phyloP scores from a whole-genome alignment of 2,329 filamentous ascomycete genomes.

The Dactylonectria macrodidyma region DNA sequence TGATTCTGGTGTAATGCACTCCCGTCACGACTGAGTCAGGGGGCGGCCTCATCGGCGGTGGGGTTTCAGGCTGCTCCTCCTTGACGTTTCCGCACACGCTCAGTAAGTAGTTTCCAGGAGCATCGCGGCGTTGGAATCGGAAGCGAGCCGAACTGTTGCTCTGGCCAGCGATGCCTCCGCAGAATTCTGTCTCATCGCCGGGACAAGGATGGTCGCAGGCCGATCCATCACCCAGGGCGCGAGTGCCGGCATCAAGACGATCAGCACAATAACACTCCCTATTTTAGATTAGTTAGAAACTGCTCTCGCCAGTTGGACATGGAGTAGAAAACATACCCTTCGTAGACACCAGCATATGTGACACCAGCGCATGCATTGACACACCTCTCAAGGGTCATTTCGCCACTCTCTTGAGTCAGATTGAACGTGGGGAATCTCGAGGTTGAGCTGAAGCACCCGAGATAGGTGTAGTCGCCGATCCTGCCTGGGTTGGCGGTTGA shows the following conservation, averaged over 20 bases:
- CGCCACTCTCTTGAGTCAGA: slow-evolving; percentile 43
- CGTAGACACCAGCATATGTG: slow-evolving; percentile 58
- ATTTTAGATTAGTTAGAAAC: slow-evolving; percentile 8
- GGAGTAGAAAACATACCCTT: slow-evolving; percentile 33
- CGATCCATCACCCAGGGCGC: slow-evolving; percentile 45
- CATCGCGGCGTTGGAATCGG: slow-evolving; percentile 45
- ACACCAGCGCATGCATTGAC: slow-evolving; percentile 53
- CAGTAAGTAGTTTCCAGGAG: slow-evolving; percentile 53
- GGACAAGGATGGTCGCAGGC: slow-evolving; percentile 59
- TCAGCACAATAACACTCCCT: slow-evolving; percentile 64
- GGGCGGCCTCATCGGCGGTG: slow-evolving; percentile 52
- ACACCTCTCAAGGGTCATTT: slow-evolving; percentile 60
- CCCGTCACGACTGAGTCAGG: neutral
- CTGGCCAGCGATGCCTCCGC: slow-evolving; percentile 55
- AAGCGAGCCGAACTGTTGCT: slow-evolving; percentile 26
- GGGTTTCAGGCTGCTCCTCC: slow-evolving; percentile 48
- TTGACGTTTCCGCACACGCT: slow-evolving; percentile 60
- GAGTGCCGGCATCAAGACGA: slow-evolving; percentile 57
- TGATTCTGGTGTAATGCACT: slow-evolving; percentile 28
- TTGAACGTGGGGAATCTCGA: slow-evolving; percentile 55
- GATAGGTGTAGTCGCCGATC: slow-evolving; percentile 52
- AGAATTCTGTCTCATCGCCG: slow-evolving; percentile 57
- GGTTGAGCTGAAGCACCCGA: slow-evolving; percentile 61
- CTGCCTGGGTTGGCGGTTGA: slow-evolving; percentile 50
- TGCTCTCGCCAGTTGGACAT: neutral